phyloP scores from a whole-genome alignment of 1,284 basidiomycete species.

The Ceratorhiza oryzae-sativae region DNA sequence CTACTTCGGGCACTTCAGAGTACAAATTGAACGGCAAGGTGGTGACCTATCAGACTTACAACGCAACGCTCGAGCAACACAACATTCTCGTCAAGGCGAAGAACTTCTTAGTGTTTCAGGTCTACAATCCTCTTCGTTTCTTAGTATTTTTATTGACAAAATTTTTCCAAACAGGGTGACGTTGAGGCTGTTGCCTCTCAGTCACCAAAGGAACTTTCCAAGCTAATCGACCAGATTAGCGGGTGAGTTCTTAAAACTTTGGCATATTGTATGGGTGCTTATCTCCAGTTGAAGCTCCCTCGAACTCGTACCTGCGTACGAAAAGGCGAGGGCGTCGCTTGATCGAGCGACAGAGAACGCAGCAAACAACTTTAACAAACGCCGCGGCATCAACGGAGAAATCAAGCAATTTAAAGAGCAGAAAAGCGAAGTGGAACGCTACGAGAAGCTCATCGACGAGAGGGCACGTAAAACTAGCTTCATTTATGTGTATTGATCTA shows the following conservation, averaged over 20 bases:
- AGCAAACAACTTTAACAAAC: constrained; percentile 92
- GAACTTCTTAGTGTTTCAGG: constrained; percentile 99
- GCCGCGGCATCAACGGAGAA: constrained; percentile 91
- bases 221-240: constrained; percentile 94
- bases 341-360: constrained; percentile 92
- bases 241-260: constrained; percentile 56
- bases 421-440: constrained; percentile 90
- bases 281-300: constrained; percentile 63
- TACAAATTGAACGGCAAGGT: constrained; percentile 83
- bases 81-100: constrained; percentile 99
- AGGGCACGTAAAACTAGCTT: constrained; percentile 56
- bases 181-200: constrained; percentile 98
- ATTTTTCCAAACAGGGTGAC: constrained; percentile 69
- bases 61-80: constrained; percentile 81
- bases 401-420: constrained; percentile 98
- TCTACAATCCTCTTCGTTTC: constrained; percentile 11
- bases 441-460: constrained; percentile 79
- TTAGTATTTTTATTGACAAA: background rate
- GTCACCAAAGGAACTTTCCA: constrained; percentile 87
- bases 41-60: constrained; percentile 86
- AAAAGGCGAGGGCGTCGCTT: constrained; percentile 84
- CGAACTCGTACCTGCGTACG: constrained; percentile 89
- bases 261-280: no score
- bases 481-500: constrained; percentile 14
- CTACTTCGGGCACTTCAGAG: constrained; percentile 83